A percentile compares a stretch with the other conserved stretches of the same genome.
Conservation (phyloP, 2,329 filamentous ascomycete genomes). For the Hypomyces rosellus region DNA sequence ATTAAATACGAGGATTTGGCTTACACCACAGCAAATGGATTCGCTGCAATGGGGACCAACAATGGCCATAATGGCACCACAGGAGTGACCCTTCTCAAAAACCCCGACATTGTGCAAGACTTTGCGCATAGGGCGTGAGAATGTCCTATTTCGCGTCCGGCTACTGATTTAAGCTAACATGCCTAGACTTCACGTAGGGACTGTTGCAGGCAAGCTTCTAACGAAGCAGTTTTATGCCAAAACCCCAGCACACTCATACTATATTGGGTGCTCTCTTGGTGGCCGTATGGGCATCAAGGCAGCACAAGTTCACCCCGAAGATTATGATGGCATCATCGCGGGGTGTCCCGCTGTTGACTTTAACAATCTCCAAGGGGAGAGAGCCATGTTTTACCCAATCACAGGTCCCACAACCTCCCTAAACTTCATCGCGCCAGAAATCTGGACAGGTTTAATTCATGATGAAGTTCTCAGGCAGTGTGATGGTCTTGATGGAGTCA, state of each 20-base stretch:
- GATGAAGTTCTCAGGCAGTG: slow-evolving; percentile 35
- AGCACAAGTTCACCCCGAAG: slow-evolving; percentile 45
- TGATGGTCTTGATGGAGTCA: slow-evolving; percentile 42
- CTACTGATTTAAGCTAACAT: background rate
- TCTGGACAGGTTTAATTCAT: slow-evolving; percentile 19
- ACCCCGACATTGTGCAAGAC: slow-evolving; percentile 30
- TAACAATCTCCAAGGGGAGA: slow-evolving; percentile 25
- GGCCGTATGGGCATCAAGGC: slow-evolving; percentile 52
- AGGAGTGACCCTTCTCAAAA: slow-evolving; percentile 25
- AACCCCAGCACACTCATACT: slow-evolving; percentile 41
- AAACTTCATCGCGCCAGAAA: slow-evolving; percentile 20
- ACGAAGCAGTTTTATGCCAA: slow-evolving; percentile 40
- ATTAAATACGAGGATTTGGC: slow-evolving; percentile 42
- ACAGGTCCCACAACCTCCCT: slow-evolving; percentile 27
- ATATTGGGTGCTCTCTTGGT: slow-evolving; percentile 52
- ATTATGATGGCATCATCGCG: slow-evolving; percentile 53
- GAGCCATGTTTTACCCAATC: slow-evolving; percentile 38
- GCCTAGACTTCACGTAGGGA: slow-evolving; percentile 37
- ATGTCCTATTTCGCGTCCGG: background rate
- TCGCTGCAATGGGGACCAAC: slow-evolving; percentile 43
- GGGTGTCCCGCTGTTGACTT: slow-evolving; percentile 37
- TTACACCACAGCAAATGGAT: slow-evolving; percentile 37
- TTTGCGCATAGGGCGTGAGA: slow-evolving; percentile 26
- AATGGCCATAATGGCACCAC: slow-evolving; percentile 44
- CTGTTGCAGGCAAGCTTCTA: slow-evolving; percentile 42